Base-by-base conservation (phyloP, 164 flowering plant genomes). In the Nymphaea thermarum region DNA sequence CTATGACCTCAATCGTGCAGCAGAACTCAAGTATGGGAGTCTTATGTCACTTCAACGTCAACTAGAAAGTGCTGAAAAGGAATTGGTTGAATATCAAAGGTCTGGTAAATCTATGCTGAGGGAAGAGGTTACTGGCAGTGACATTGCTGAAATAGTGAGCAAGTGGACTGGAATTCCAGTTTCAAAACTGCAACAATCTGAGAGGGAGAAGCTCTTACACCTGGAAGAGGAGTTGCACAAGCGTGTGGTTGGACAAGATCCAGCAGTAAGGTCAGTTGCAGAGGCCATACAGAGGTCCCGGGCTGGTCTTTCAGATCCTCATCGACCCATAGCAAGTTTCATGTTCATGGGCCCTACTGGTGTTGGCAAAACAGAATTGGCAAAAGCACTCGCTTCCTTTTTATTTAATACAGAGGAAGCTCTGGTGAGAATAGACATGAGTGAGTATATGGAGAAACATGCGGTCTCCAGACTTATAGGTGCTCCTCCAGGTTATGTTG, bases 261-360 rank as follows among this genome's bases (percentile, higher is more conserved):
- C 93, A 55, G 99, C 99, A 8, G 98, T 95, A 47, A 84, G 2
- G 75, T 71, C 99, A 3, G 96, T 95, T 47, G 96, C 98, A 10
- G 98, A 92, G 67, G 94, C 99, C 25, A 95, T 95, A 73, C 99
- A 90, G 70, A 85, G 98, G 11, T 92, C 99, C 41, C 82, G 99
- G 62, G 99, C 98, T 41, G 99, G 99, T 41, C 89, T 95, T 42
- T 90, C 98, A 55, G 96, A 92, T 78, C 99, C 99, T 51, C 83
- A 84, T 62, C 96, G 94, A 42, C 99, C 99, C 4, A 92, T 95
- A 67, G 99, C 99, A 44, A 95, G 99, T 79, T 95, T 95, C 75
- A 95, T 91, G 98, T 95, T 92, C 79, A 91, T 92, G 99, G 99
- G 97, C 67, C 99, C 99, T 5, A 95, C 99, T 25, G 99, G 97